Evolutionary conservation across 1,284 basidiomycete genomes (phyloP), one percentile per base, ranked within the genome.

Genomic region (Boletus sp.): DNA sequence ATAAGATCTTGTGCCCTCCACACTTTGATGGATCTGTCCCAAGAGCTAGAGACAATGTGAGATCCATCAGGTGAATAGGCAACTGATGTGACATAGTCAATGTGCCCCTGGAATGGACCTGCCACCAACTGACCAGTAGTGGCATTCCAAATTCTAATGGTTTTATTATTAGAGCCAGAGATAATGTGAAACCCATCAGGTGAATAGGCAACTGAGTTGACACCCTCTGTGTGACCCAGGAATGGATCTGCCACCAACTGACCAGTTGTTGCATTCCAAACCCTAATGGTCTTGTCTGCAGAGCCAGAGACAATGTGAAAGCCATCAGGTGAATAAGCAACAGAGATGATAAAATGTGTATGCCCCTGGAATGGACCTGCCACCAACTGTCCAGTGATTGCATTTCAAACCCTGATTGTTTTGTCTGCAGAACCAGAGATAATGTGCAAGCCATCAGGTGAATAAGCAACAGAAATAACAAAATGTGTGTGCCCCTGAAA

Each of bases 191-290:
- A 35, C 3, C 46, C 16, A 45, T 27, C 6, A 45, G 24, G 3
- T 45, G 44, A 45, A 44, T 44, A 44, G 8, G 43, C 15, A 11
- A 44, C 43, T 27, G 43, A 24, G 8, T 4, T 18, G 3, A 41
- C 9, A 5, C 0, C 1, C 20, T n/a, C 0, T 16, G 13, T n/a
- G 7, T 52, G 48, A 6, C 24, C 22, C 6, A 29, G 22, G 1
- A 51, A 51, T 37, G 41, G 20, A 11, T 15, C 51, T 35, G 16
- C 16, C 37, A 52, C 12, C 31, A 9, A 18, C 7, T 52, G 29
- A 5, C 42, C 51, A 53, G 33, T 47, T 11, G 2, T 31, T 22
- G 8, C 9, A 47, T 47, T 9, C 51, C 51, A 52, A n/a, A 52
- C 4, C 5, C 16, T 35, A 7, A 47, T 36, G 11, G 51, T 51